Evolutionary conservation across 2,329 filamentous ascomycete genomes (phyloP).

Genomic region (Paracorniculantispora psalliotae): DNA sequence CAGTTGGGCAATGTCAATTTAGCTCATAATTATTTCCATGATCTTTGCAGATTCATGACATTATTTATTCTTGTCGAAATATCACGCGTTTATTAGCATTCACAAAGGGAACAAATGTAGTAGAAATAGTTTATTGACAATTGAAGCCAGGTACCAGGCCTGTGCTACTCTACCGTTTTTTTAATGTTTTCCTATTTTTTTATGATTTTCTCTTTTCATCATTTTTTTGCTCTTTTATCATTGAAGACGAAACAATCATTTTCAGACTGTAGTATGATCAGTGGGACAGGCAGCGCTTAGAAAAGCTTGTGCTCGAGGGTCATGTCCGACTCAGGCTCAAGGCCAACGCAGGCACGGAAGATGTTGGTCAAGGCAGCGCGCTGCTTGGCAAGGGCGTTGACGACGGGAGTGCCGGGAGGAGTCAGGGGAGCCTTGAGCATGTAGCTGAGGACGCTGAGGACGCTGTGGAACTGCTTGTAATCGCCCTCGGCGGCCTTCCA

Average conservation of each 20-base stretch:
- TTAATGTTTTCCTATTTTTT: slow-evolving; percentile 2
- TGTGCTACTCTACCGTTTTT: slow-evolving; percentile 5
- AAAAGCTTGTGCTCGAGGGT: slow-evolving; percentile 98
- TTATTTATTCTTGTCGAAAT: no score
- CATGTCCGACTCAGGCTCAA: slow-evolving; percentile 98
- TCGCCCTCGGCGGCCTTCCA: slow-evolving; percentile 70
- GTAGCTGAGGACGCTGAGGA: slow-evolving; percentile 95
- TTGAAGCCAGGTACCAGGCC: slow-evolving; percentile 1
- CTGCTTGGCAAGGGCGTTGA: slow-evolving; percentile 96
- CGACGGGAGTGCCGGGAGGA: slow-evolving; percentile 87
- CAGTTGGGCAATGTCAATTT: not conserved
- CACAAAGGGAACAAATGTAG: not conserved
- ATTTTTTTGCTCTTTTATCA: not conserved
- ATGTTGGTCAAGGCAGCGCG: slow-evolving; percentile 93
- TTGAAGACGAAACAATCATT: not conserved
- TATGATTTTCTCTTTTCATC: not conserved
- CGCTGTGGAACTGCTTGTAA: slow-evolving; percentile 93
- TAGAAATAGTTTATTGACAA: slow-evolving; percentile 9
- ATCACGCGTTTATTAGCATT: not conserved
- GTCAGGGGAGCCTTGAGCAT: slow-evolving; percentile 97
- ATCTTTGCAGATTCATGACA: not conserved
- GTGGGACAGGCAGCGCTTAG: slow-evolving; percentile 34
- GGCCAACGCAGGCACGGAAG: slow-evolving; percentile 93
- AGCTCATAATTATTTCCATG: not conserved
- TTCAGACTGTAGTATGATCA: not conserved